Evolutionary conservation across 2,329 filamentous ascomycete genomes (phyloP), one percentile per base, ranked within the genome.

Genomic region (Ascosphaera apis): DNA sequence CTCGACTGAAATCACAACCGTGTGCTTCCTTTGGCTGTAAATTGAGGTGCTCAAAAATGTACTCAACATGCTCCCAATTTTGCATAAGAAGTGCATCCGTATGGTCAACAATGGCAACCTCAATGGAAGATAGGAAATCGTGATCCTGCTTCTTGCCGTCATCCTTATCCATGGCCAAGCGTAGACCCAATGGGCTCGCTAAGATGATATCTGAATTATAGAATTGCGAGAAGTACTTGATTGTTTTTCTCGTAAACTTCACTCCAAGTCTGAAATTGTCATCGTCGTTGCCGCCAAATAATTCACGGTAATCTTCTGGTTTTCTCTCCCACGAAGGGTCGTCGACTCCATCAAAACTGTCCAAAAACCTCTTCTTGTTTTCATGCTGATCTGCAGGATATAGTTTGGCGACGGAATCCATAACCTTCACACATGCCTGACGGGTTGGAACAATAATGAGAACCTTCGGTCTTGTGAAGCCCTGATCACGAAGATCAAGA

Each of bases 191-290:
- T 0, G 88, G 82, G 44, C 82, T 91, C 15, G 82, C 83, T 37
- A 98, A 65, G 37, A 98, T 81, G 43, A 98, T 83, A 52, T 98
- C 88, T 7, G 84, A 92, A 52, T 77, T 86, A 62, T 95, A 95
- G 53, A 98, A 98, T 42, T 83, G 78, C 0, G 86, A 69, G 58
- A 91, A 98, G 52, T 79, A 88, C 53, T 93, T 95, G 50, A 95
- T 65, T 0, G 83, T 91, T 57, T 93, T 95, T 41, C 88, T 72
- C 0, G 88, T 95, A 53, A 98, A 91, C 55, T 95, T 98, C 50
- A 98, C 57, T n/a, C 86, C 88, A 2, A 95, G 62, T 2, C 86
- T 73, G 59, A 95, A 98, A 69, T 91, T 88, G 57, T 98, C 88
- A 51, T 95, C 88, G 51, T 92, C 82, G 51, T 93, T 95, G 40